These are phyloP conservation scores for Nigrospora oryzae DNA, from an alignment of 2,329 filamentous ascomycete species.

Conservation along the genomic window DNA sequence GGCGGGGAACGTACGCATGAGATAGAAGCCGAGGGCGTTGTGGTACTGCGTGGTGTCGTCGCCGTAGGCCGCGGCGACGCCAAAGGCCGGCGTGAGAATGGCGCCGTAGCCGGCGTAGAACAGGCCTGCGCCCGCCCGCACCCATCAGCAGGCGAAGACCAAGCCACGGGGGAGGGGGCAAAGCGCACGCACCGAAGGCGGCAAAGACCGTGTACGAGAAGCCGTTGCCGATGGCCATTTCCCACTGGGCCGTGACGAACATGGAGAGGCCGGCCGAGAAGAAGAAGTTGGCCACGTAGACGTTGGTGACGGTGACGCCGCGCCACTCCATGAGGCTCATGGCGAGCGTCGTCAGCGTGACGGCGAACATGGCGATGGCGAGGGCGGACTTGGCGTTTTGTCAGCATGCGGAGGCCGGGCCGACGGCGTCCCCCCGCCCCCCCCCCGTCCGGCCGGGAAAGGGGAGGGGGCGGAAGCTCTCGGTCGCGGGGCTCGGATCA, in stretches of 20 bases:
- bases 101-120: slow-evolving; percentile 18
- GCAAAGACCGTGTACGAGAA: slow-evolving; percentile 45
- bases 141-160: no score
- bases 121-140: no score
- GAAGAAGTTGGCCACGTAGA: slow-evolving; percentile 47
- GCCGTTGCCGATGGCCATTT: slow-evolving; percentile 40
- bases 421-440: no score
- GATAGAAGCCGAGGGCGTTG: slow-evolving; percentile 16
- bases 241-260: slow-evolving; percentile 47
- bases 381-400: slow-evolving; percentile 28
- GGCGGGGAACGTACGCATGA: slow-evolving; percentile 8
- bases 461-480: no score
- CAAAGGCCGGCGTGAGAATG: slow-evolving; percentile 15
- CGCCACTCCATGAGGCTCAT: slow-evolving; percentile 47
- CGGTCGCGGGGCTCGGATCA: neutral
- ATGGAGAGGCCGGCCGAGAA: slow-evolving; percentile 40
- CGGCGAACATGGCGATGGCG: slow-evolving; percentile 43
- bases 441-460: no score
- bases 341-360: slow-evolving; percentile 44
- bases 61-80: slow-evolving; percentile 14
- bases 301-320: slow-evolving; percentile 38
- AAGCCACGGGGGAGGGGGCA: no score
- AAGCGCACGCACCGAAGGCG: slow-evolving; percentile 33
- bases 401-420: no score
- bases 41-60: slow-evolving; percentile 12